Evolutionary conservation across 2,329 filamentous ascomycete species (phyloP), one percentile per base, ranked within the genome.

Genomic region (Thelonectria olida): DNA sequence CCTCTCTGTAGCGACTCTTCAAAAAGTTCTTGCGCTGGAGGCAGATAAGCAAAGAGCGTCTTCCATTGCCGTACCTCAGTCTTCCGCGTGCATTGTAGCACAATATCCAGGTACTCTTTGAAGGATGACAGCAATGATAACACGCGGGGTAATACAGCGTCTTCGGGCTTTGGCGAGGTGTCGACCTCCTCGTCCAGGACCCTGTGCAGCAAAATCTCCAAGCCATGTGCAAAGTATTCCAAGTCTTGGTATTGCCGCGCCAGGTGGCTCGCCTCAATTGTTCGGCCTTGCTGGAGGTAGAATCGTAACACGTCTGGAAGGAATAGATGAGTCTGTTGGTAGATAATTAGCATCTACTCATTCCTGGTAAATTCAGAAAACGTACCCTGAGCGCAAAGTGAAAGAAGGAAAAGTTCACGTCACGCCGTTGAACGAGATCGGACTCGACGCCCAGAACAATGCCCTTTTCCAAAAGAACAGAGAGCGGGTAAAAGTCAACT

Each of bases 161-260:
- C 83, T 65, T 89, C 88, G 1, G 88, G 87, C 13, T 82, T 79
- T 2, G 88, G 88, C 5, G 84, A 82, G 1, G 85, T 82, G 62
- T 98, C 96, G 2, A 97, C 95, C 76, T 97, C 96, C 66, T 97
- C 93, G 71, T 99, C 96, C 2, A 99, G 83, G 5, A 98, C 93
- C 66, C 96, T 90, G 74, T 99, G 96, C 12, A 99, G 83, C 19
- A 99, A 84, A 42, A 99, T 88, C 76, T 99, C 96, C 25, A 99
- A 84, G 0, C 92, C 95, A 73, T 99, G 96, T 0, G 94, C 86
- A 73, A 98, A 97, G 75, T 99, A 99, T 52, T 92, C 90, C 4
- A 99, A 83, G 59, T 92, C 85, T 69, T 94, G 89, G 73, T 97
- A 98, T 68, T 94, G 90, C 68, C 92, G 90, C 7, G 93, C 92